Evolutionary conservation across 208 protist genomes (phyloP), one percentile per base, ranked within the genome.

Genomic region (Wallacemonas sp.): DNA sequence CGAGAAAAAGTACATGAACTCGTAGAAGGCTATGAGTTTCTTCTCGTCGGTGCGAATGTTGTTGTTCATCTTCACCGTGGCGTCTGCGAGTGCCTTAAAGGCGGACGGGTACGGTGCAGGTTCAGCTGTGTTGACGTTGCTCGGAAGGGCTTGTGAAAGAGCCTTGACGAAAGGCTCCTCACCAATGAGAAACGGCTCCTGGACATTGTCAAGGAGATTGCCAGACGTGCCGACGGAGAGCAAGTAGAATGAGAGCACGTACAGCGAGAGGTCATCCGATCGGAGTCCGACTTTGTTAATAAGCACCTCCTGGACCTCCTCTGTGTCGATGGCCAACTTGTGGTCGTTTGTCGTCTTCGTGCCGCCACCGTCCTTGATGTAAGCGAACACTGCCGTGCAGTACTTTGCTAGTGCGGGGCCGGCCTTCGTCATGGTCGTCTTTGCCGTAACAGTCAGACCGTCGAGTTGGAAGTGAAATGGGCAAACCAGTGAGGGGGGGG

Each of bases 181-280:
- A 11, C 63, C 70, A 46, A 94, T 88, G 43, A 72, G 60, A 26
- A 68, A 76, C 3, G 65, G 67, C 19, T 57, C 44, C 41, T 73
- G 44, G 6, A 63, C 38, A 4, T 63, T 26, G 26, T 49, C 34
- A 4, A 48, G 38, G n/a, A 48, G 52, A 9, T 19, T 21, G 26
- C n/a, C 52, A 14, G 8, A 21, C 4, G 46, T 68, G 12, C 67
- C 33, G 0, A 68, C 64, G 41, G 75, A 76, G 52, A 78, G 56
- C 9, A 73, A 49, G n/a, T 62, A 55, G 33, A 76, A 94, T 43
- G 88, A 78, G 5, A 94, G 68, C 2, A 85, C 38, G 66, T 94
- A 87, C 11, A 94, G 57, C 0, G 81, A 89, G 4, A 80, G 73
- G 64, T 90, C 81, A 9, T 92, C 83, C 16, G 85, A 56, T 17